Base-by-base conservation (phyloP, 2,329 filamentous ascomycete genomes). In the Bimuria novae-zelandiae region DNA sequence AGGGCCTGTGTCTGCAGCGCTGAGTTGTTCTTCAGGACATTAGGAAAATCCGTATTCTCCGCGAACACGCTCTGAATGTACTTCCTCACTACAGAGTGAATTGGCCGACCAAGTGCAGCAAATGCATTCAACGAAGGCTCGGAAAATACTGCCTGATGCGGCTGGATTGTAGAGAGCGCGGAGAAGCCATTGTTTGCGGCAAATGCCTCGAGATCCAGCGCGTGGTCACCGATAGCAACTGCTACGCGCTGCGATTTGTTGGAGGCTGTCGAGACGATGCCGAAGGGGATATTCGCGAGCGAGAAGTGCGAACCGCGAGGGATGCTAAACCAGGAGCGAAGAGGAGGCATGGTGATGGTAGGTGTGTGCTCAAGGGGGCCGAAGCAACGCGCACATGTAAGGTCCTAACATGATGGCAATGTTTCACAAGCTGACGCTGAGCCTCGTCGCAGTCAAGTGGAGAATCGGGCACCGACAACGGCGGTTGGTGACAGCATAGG, bases 201-300 rank as follows among this genome's bases (percentile, higher is more conserved):
- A 56, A 91, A 88, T 0, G 77, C 78, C 42, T 82, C 80, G 11
- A 94, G 79, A 61, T 93, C 88, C 39, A 94, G 76, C 0, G 84
- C 88, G 72, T 89, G 77, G 27, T 86, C 81, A 43, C 89, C 90
- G 62, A 94, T 88, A 8, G 89, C 89, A 54, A 89, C 76, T 12
- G 88, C 89, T 8, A 85, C 81, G 23, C 86, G 85, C 1, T 80
- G 87, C 22, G 79, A 79, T 10, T 79, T 64, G 53, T 83, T 79
- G 5, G 78, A 72, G 2, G 79, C 59, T 0, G 87, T 88, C 25
- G 85, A 88, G 68, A 94, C 89, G 76, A 94, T 86, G 65, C 90
- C 90, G 67, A 93, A 93, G 1, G 90, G 90, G 49, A 94, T 87
- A 69, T 94, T 94, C 65, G 87, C 84, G 46, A 93, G 77, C 7